Evolutionary conservation across 1,139 yeast genomes (phyloP).

Genomic region (Suhomyces yuchorum): DNA sequence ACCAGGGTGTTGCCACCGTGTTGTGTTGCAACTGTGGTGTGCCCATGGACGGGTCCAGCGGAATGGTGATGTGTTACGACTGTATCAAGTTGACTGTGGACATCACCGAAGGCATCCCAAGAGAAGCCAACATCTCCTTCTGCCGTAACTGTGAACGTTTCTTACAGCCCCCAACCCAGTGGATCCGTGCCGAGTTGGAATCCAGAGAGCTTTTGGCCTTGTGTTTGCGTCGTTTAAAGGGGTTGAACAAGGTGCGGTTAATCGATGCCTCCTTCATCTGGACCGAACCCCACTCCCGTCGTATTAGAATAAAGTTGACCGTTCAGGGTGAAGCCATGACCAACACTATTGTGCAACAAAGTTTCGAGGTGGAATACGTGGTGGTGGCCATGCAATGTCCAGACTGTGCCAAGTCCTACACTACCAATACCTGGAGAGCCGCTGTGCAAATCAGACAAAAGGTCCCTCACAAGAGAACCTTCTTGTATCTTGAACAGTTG

Average conservation of each 20-base stretch:
- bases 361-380: slow-evolving; percentile 91
- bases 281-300: slow-evolving; percentile 99
- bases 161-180: slow-evolving; percentile 90
- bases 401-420: slow-evolving; percentile 95
- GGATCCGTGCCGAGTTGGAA: slow-evolving; percentile 91
- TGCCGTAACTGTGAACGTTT: slow-evolving; percentile 98
- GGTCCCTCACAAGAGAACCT: slow-evolving; percentile 95
- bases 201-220: slow-evolving; percentile 89
- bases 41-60: slow-evolving; percentile 94
- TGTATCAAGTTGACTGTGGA: slow-evolving; percentile 94
- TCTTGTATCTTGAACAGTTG: slow-evolving; percentile 90
- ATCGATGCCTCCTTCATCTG: slow-evolving; percentile 94
- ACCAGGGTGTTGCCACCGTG: slow-evolving; percentile 67
- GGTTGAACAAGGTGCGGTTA: slow-evolving; percentile 82
- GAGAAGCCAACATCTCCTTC: slow-evolving; percentile 89
- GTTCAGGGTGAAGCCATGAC: slow-evolving; percentile 97
- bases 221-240: slow-evolving; percentile 84
- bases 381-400: slow-evolving; percentile 98
- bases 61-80: slow-evolving; percentile 95
- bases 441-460: slow-evolving; percentile 96
- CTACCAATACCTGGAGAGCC: slow-evolving; percentile 97
- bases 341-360: slow-evolving; percentile 90
- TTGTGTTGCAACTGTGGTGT: slow-evolving; percentile 98
- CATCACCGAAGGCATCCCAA: slow-evolving; percentile 92
- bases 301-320: slow-evolving; percentile 85